Percentiles rank a stretch among this genome's conserved stretches.
phyloP scores from a whole-genome alignment of 345 rosid genomes.

The Turritis glabra region DNA sequence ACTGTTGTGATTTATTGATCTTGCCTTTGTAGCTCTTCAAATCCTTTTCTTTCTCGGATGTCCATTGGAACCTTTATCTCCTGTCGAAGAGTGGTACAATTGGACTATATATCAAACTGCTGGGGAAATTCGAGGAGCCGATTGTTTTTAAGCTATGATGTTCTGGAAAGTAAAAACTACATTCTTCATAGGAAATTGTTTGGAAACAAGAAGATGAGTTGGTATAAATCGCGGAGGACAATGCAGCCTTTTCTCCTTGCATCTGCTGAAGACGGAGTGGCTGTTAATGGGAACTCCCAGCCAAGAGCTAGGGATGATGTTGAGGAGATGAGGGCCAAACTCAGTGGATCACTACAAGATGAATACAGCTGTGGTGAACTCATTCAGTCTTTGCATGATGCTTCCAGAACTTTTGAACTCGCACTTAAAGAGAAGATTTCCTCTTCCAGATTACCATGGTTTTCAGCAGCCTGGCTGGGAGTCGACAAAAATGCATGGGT shows the following conservation, averaged over 20 bases:
- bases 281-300: conserved; percentile 64
- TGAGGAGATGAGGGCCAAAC: conserved; percentile 69
- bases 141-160: conserved; percentile 40
- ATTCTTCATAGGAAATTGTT: conserved; percentile 18
- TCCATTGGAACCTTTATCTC: conserved; percentile 43
- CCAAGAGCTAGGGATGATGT: conserved; percentile 54
- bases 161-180: conserved; percentile 36
- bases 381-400: conserved; percentile 80
- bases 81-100: conserved; percentile 44
- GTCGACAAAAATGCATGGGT: conserved; percentile 82
- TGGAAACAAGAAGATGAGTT: conserved; percentile 41
- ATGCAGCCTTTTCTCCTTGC: conserved; percentile 45
- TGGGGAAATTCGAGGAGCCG: conserved; percentile 53
- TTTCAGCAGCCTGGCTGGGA: conserved; percentile 89
- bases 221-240: conserved; percentile 45
- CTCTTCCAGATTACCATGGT: conserved; percentile 67
- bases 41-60: conserved; percentile 48
- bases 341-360: conserved; percentile 63
- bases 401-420: conserved; percentile 84
- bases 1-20: background rate
- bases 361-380: conserved; percentile 73
- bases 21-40: conserved; percentile 56
- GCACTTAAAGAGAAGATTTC: conserved; percentile 61
- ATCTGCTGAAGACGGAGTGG: conserved; percentile 74
- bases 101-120: conserved; percentile 46